Conservation (phyloP, 257 asterid genomes). For the Rhazya stricta region DNA sequence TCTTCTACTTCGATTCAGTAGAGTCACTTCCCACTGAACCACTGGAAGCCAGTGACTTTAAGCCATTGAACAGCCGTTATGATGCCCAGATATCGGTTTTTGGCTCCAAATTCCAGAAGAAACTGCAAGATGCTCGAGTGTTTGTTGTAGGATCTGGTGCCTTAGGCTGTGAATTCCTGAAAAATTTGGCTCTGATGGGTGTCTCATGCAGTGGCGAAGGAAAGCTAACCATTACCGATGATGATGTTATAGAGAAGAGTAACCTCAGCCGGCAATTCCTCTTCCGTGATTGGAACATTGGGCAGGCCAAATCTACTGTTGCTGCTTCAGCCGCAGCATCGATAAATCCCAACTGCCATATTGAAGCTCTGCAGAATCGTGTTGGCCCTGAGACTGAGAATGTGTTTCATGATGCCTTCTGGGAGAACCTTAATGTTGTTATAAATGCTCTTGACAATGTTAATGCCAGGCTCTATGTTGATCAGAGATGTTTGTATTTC, state of each 20-base stretch:
- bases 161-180: constrained; percentile 87
- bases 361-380: constrained; percentile 91
- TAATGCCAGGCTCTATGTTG: constrained; percentile 88
- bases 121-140: constrained; percentile 67
- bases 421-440: constrained; percentile 79
- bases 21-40: constrained; percentile 89
- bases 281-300: constrained; percentile 92
- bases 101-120: constrained; percentile 79
- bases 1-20: constrained; percentile 82
- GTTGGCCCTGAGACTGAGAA: constrained; percentile 84
- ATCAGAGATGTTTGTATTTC: constrained; percentile 87
- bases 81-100: constrained; percentile 94
- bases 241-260: constrained; percentile 94
- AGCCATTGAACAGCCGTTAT: constrained; percentile 74
- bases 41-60: constrained; percentile 60
- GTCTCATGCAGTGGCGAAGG: constrained; percentile 71
- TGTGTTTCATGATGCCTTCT: constrained; percentile 75
- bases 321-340: constrained; percentile 80
- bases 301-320: constrained; percentile 89
- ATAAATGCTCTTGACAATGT: constrained; percentile 94
- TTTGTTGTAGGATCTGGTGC: constrained; percentile 97
- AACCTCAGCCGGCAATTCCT: constrained; percentile 92
- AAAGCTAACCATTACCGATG: constrained; percentile 79
- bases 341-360: constrained; percentile 54
- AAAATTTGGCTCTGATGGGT: constrained; percentile 91